Percentiles rank a stretch among this genome's conserved stretches.
These are phyloP conservation scores for Choanephora cucurbitarum DNA, from an alignment of 371 early-diverging fungal genomes.

Conservation along the genomic window DNA sequence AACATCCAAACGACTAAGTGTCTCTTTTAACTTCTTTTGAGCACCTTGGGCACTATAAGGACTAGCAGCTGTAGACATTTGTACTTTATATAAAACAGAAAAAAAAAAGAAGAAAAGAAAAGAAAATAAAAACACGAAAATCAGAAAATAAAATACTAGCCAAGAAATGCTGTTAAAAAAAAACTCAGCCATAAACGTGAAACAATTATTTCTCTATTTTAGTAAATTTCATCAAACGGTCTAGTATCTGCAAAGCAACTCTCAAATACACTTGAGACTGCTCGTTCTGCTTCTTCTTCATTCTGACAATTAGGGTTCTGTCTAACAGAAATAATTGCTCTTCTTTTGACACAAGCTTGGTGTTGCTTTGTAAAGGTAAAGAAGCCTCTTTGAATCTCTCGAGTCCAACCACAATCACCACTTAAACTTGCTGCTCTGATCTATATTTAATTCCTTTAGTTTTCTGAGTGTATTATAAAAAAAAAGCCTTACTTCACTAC, in stretches of 20 bases:
- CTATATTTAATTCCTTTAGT: too few species aligned
- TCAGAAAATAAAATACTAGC: conserved; percentile 8
- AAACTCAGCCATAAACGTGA: conserved; percentile 8
- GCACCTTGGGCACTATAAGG: conserved; percentile 18
- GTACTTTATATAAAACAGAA: neutral
- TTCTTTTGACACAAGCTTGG: conserved; percentile 89
- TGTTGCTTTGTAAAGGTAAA: conserved; percentile 86
- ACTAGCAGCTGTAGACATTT: conserved; percentile 20
- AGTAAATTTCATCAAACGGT: conserved; percentile 94
- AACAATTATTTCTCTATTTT: conserved; percentile 20
- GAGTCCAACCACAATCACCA: conserved; percentile 89
- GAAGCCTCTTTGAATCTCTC: conserved; percentile 84
- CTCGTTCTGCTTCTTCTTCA: conserved; percentile 80
- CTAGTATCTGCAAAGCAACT: conserved; percentile 92
- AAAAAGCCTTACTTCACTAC: conserved; percentile 70
- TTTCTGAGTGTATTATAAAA: neutral
- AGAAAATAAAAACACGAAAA: conserved; percentile 6
- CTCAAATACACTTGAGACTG: conserved; percentile 86
- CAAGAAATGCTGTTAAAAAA: conserved; percentile 8
- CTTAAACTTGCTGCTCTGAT: conserved; percentile 90
- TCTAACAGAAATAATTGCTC: conserved; percentile 80
- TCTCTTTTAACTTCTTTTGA: conserved; percentile 18
- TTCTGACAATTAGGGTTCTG: conserved; percentile 77
- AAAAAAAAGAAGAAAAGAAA: conserved; percentile 2
- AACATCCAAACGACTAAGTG: conserved; percentile 45